These are phyloP conservation scores for Xylaria grammica DNA, from an alignment of 495 filamentous ascomycete species.

Conservation along the genomic window DNA sequence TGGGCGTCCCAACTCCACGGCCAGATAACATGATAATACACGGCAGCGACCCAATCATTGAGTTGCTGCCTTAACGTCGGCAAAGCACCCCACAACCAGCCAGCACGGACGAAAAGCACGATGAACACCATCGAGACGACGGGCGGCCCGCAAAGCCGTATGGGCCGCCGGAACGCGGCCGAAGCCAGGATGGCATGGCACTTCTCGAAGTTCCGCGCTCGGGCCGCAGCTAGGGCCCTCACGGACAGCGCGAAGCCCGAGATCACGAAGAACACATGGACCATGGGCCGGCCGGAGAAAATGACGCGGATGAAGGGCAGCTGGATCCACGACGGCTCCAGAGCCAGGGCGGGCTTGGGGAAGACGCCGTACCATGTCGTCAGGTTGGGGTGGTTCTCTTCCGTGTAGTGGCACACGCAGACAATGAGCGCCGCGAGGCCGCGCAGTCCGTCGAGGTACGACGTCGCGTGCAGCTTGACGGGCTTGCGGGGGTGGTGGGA, in stretches of 20 bases:
- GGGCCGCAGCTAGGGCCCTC: constrained; percentile 66
- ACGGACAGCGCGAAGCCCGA: constrained; percentile 72
- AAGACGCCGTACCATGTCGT: constrained; percentile 51
- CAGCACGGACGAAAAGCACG: constrained; percentile 57
- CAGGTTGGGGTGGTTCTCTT: constrained; percentile 45
- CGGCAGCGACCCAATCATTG: constrained; percentile 53
- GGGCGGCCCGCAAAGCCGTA: constrained; percentile 69
- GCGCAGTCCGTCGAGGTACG: constrained; percentile 60
- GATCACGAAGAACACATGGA: constrained; percentile 76
- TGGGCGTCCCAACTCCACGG: constrained; percentile 60
- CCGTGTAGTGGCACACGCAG: constrained; percentile 56
- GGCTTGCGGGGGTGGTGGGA: background rate
- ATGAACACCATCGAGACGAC: constrained; percentile 62
- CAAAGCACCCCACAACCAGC: constrained; percentile 45
- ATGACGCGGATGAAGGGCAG: constrained; percentile 67
- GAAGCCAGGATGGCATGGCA: constrained; percentile 55
- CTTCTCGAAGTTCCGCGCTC: constrained; percentile 49
- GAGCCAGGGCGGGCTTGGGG: constrained; percentile 36
- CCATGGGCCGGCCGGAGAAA: constrained; percentile 71
- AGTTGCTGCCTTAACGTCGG: constrained; percentile 50
- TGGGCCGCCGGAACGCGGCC: constrained; percentile 65
- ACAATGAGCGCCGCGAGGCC: constrained; percentile 62
- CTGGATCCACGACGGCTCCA: constrained; percentile 55
- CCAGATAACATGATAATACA: constrained; percentile 54
- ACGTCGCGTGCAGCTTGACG: constrained; percentile 46